phyloP scores from a whole-genome alignment of 108 stramenopile species.

The Fragilaria crotonensis region DNA sequence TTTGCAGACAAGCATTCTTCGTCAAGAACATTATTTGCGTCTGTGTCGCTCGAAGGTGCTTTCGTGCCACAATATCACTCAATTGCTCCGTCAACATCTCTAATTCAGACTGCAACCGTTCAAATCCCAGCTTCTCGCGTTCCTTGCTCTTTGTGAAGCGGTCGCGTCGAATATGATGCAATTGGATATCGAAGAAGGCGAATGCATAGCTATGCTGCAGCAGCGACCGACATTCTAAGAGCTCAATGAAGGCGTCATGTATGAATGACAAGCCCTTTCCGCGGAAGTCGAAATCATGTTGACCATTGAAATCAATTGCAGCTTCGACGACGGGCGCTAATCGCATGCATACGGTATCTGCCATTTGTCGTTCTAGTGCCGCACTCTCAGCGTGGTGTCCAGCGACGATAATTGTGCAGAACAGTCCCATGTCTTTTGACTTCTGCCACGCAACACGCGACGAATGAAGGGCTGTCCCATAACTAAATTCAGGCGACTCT shows the following conservation, averaged over 20 bases:
- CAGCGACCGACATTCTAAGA: slow-evolving; percentile 43
- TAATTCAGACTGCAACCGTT: slow-evolving; percentile 46
- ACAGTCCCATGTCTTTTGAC: slow-evolving; percentile 34
- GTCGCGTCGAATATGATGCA: too few species aligned
- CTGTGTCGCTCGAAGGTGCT: slow-evolving; percentile 46
- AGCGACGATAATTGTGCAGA: slow-evolving; percentile 50
- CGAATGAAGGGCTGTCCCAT: slow-evolving; percentile 43
- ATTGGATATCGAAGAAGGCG: slow-evolving; percentile 34
- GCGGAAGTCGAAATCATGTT: slow-evolving; percentile 33
- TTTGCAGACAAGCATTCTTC: slow-evolving; percentile 28
- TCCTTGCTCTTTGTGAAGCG: slow-evolving; percentile 10
- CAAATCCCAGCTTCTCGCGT: slow-evolving; percentile 38
- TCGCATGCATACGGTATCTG: slow-evolving; percentile 27
- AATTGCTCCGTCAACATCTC: slow-evolving; percentile 57
- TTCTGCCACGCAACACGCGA: slow-evolving; percentile 20
- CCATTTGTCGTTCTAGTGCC: slow-evolving; percentile 41
- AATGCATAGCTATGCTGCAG: slow-evolving; percentile 48
- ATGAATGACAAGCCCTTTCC: slow-evolving; percentile 42
- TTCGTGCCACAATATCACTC: slow-evolving; percentile 54
- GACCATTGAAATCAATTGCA: slow-evolving; percentile 34
- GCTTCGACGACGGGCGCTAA: slow-evolving; percentile 39
- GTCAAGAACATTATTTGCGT: slow-evolving; percentile 46
- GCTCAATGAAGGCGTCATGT: slow-evolving; percentile 46
- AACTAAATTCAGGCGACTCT: slow-evolving; percentile 14
- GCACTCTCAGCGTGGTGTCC: slow-evolving; percentile 36